phyloP scores from a whole-genome alignment of 164 flowering plant genomes.

The Tinospora cordifolia region DNA sequence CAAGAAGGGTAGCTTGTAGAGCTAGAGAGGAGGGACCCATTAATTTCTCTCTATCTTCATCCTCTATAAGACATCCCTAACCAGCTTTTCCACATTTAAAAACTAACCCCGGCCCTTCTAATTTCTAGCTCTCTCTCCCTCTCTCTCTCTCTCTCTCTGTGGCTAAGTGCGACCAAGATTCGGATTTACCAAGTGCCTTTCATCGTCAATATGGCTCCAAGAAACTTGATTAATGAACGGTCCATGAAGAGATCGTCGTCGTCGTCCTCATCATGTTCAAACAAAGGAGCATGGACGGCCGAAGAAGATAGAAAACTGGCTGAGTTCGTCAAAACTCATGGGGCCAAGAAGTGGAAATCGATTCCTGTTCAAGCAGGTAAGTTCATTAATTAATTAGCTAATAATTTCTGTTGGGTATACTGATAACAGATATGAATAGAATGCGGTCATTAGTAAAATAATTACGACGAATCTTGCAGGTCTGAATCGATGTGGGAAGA shows the following conservation, averaged over 20 bases:
- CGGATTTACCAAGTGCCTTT: too few relatives aligned
- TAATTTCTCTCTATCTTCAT: too few relatives aligned
- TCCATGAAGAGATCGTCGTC: not conserved
- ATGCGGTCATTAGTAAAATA: too few relatives aligned
- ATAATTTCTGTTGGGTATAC: not conserved
- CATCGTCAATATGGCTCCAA: not conserved
- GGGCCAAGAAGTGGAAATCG: conserved; percentile 17
- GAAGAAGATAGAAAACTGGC: conserved; percentile 17
- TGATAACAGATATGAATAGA: too few relatives aligned
- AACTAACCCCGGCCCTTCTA: not conserved
- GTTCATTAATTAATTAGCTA: not conserved
- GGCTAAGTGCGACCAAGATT: too few relatives aligned
- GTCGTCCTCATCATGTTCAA: not conserved
- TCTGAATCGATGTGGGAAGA: conserved; percentile 12
- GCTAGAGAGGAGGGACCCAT: too few relatives aligned
- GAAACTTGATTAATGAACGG: not conserved
- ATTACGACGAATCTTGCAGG: conserved; percentile 1
- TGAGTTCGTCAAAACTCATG: conserved; percentile 12
- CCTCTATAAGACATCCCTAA: too few relatives aligned
- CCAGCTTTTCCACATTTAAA: not conserved
- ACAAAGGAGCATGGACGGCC: conserved; percentile 16
- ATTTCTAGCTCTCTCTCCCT: not conserved
- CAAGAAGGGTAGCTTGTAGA: conserved; percentile 3
- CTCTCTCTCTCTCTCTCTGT: not conserved
- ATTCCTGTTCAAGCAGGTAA: conserved; percentile 17